Evolutionary conservation across 768 basidiomycete genomes (phyloP), one percentile per base, ranked within the genome.

Genomic region (Leccinum broughii): DNA sequence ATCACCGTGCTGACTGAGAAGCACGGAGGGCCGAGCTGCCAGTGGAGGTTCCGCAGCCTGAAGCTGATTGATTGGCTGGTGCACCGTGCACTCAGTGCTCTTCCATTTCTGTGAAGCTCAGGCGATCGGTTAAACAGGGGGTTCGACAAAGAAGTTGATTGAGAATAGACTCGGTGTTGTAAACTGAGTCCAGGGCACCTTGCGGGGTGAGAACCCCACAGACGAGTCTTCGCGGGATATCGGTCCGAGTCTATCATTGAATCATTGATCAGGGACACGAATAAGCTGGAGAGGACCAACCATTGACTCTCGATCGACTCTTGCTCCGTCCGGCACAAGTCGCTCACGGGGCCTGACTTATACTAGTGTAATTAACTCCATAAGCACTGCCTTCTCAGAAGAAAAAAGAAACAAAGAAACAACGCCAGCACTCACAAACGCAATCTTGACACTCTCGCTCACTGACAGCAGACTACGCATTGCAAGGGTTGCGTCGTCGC

Each of bases 121-220:
- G 20, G 44, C 44, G 44, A 46, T 22, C 44, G 44, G 44, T 6
- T 22, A 46, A 22, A 46, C n/a, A 46, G 44, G 44, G 41, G 44
- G n/a, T 46, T 46, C 44, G 20, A 46, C 44, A 9, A 11, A 44
- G 41, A n/a, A n/a, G 41, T 20, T 44, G 41, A 44, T 44, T 44
- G 41, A 44, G 41, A 44, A 44, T 22, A 46, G 44, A 46, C 44
- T 46, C 6, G 10, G 44, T 46, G n/a, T 13, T 44, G 41, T 44
- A 44, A 46, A 20, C 44, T 20, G 20, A 46, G 20, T 6, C 8
- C 57, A 61, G 20, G 60, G 58, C 34, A 22, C 48, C 57, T 15
- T 52, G 41, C 39, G 59, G 59, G 56, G 59, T 60, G 59, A 26
- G 50, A 60, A 59, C 24, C 46, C 20, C n/a, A 46, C n/a, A 46